Percentiles rank a stretch among this genome's conserved stretches.
Conservation (phyloP, 139 green algal genomes). For the Picochlorum sp. region DNA sequence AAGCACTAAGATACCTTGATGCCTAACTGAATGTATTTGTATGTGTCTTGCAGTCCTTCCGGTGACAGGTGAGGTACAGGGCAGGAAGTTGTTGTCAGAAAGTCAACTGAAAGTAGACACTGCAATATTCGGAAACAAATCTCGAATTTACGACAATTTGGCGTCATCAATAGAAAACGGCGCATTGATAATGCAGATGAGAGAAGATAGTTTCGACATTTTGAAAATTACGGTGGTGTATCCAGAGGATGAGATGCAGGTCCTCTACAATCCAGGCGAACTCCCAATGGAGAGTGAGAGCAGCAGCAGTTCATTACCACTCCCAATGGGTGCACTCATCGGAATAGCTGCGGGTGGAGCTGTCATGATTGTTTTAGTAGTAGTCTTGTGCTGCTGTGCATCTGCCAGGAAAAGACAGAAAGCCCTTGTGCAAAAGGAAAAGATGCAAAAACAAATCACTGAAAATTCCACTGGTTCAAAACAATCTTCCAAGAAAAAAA, state of each 20-base stretch:
- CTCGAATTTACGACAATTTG: constrained; percentile 8
- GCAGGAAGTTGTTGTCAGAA: too few relatives aligned
- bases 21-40: too few relatives aligned
- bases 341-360: not conserved
- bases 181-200: not conserved
- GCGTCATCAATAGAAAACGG: not conserved
- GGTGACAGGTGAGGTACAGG: too few relatives aligned
- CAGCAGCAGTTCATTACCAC: not conserved
- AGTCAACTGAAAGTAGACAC: too few relatives aligned
- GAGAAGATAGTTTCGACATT: not conserved
- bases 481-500: too few relatives aligned
- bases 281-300: too few relatives aligned
- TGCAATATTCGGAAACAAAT: not conserved
- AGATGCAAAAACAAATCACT: too few relatives aligned
- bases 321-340: constrained; percentile 5
- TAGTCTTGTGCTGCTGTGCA: not conserved
- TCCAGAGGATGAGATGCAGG: not conserved
- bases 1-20: too few relatives aligned
- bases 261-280: too few relatives aligned
- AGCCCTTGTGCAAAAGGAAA: too few relatives aligned
- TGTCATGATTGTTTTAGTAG: constrained; percentile 5
- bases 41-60: too few relatives aligned
- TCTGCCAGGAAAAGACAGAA: not conserved
- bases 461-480: too few relatives aligned
- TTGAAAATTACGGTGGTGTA: not conserved